Conservation (phyloP, 106 monocot species). For the Hemerocallis citrina region DNA sequence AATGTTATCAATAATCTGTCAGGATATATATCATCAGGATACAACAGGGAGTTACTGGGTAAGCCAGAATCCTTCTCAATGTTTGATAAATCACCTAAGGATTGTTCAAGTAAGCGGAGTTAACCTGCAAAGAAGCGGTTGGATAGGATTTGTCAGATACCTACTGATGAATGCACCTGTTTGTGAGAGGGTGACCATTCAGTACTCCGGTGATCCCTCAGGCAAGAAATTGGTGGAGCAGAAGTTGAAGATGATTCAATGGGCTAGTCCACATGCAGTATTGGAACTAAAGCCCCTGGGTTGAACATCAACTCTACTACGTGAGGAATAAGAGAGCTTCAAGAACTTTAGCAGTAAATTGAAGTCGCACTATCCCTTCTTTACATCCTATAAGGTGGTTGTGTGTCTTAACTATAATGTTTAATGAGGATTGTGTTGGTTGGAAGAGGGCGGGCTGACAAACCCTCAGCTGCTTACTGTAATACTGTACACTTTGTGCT, state of each 20-base stretch:
- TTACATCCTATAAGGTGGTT: too few species aligned
- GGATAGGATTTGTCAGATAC: slow-evolving; percentile 3
- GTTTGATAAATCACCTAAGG: background rate
- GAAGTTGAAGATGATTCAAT: slow-evolving; percentile 4
- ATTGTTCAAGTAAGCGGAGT: slow-evolving; percentile 1
- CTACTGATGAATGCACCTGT: slow-evolving; percentile 2
- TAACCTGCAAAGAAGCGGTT: slow-evolving; percentile 1
- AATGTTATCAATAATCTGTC: too few species aligned
- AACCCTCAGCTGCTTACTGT: too few species aligned
- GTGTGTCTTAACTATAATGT: too few species aligned
- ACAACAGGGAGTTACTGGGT: slow-evolving; percentile 7
- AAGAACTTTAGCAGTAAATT: too few species aligned
- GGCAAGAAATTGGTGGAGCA: background rate
- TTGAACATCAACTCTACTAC: background rate
- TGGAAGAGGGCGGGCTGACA: too few species aligned
- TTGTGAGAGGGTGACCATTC: slow-evolving; percentile 7
- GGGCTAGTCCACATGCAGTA: slow-evolving; percentile 6
- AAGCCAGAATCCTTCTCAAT: background rate
- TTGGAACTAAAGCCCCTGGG: slow-evolving; percentile 2
- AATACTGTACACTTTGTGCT: too few species aligned
- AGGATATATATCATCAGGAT: slow-evolving; percentile 13
- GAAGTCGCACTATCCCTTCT: too few species aligned
- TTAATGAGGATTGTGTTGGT: too few species aligned
- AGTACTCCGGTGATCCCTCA: background rate
- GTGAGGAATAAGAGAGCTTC: too few species aligned